Percentiles rank a stretch among this genome's conserved stretches.
phyloP scores from a whole-genome alignment of 139 green algal species.

The Micractinium conductrix region DNA sequence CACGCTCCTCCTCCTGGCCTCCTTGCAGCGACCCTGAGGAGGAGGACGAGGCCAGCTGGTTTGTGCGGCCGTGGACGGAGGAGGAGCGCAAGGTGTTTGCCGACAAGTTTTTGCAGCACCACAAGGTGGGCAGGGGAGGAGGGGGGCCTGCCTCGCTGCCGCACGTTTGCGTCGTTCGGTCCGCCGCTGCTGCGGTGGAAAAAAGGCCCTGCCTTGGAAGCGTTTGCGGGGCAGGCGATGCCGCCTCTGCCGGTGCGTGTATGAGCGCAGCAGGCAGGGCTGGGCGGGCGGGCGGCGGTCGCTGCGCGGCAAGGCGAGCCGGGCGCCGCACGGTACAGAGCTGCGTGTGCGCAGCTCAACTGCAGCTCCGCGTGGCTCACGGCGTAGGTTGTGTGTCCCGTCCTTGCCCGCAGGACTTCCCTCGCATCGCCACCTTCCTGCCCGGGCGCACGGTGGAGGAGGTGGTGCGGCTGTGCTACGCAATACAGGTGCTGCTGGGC shows the following conservation, averaged over 20 bases:
- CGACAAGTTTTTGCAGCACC: constrained; percentile 84
- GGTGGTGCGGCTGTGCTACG: constrained; percentile 85
- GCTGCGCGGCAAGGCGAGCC: no score
- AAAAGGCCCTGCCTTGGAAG: no score
- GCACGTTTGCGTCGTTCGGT: no score
- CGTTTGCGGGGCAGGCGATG: neutral
- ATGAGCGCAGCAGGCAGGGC: no score
- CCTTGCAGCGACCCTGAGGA: constrained; percentile 58
- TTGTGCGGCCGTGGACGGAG: constrained; percentile 67
- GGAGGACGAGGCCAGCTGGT: constrained; percentile 50
- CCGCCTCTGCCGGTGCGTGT: no score
- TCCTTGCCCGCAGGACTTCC: constrained; percentile 76
- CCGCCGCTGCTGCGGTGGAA: no score
- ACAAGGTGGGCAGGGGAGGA: constrained; percentile 52
- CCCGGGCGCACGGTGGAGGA: constrained; percentile 75
- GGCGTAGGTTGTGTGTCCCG: no score
- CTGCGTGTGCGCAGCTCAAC: no score
- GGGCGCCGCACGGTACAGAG: no score
- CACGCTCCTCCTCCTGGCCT: neutral
- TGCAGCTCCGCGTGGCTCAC: no score
- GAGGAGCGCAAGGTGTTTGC: constrained; percentile 87
- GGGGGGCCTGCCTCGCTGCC: no score
- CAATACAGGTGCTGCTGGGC: constrained; percentile 50
- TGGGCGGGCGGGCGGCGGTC: no score
- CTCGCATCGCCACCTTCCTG: constrained; percentile 80